These are phyloP conservation scores for Spathaspora hagerdaliae DNA, from an alignment of 805 yeast species.

Conservation along the genomic window DNA sequence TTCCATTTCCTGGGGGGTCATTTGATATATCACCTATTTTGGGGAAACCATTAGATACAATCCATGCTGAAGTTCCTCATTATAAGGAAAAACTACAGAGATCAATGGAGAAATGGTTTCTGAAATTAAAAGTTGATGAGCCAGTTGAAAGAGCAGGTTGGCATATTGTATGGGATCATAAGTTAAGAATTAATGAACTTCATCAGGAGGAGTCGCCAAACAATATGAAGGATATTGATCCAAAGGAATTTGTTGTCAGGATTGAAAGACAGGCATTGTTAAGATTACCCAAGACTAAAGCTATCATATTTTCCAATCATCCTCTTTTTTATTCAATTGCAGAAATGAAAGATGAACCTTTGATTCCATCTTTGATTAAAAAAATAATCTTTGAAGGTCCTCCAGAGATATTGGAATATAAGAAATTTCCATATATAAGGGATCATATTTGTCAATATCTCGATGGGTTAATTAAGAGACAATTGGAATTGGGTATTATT, in stretches of 20 bases:
- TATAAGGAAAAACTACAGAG: conserved; percentile 59
- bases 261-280: conserved; percentile 72
- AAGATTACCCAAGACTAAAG: conserved; percentile 59
- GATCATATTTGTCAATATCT: conserved; percentile 58
- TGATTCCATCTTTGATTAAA: conserved; percentile 71
- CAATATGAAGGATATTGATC: conserved; percentile 33
- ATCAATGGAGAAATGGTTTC: conserved; percentile 74
- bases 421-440: conserved; percentile 54
- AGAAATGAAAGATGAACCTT: conserved; percentile 73
- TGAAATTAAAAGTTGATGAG: conserved; percentile 53
- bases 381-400: conserved; percentile 67
- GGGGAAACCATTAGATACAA: conserved; percentile 59
- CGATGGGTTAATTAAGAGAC: conserved; percentile 54
- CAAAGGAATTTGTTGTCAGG: conserved; percentile 58
- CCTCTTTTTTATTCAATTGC: conserved; percentile 76
- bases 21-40: conserved; percentile 59
- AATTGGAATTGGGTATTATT: conserved; percentile 53
- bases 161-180: conserved; percentile 74
- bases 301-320: conserved; percentile 71
- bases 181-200: conserved; percentile 51
- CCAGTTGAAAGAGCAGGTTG: conserved; percentile 74
- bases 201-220: conserved; percentile 45
- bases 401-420: conserved; percentile 59
- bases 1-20: conserved; percentile 77
- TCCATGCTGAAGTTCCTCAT: conserved; percentile 68